Conservation (phyloP, 441 rosid species). For the Kokia cookei region DNA sequence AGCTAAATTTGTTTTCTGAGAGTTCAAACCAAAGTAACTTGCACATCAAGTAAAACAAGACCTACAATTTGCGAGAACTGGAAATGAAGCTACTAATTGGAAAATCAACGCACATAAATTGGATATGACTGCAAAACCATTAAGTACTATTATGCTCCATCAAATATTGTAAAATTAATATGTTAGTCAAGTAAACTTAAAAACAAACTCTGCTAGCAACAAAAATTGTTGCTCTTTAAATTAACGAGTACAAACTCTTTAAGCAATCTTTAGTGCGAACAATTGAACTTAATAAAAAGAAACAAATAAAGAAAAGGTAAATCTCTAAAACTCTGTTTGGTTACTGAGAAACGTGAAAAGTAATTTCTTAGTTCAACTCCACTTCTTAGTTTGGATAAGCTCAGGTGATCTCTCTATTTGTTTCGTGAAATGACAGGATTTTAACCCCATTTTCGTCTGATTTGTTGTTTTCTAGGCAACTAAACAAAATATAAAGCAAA, state of each 20-base stretch:
- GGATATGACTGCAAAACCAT: not conserved
- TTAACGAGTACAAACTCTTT: not conserved
- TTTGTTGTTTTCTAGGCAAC: not conserved
- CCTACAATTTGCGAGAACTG: not conserved
- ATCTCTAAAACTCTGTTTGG: constrained; percentile 2
- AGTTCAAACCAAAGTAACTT: not conserved
- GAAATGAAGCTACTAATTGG: not conserved
- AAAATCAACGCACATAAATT: not conserved
- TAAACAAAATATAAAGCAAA: constrained; percentile 2
- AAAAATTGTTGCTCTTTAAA: not conserved
- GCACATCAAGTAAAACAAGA: not conserved
- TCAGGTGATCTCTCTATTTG: not conserved
- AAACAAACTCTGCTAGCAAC: not conserved
- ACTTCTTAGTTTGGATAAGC: not conserved
- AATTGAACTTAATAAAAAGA: not conserved
- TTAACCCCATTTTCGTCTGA: not conserved
- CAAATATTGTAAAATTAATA: not conserved
- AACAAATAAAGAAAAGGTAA: not conserved
- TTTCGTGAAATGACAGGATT: not conserved
- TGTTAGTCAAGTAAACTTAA: not conserved
- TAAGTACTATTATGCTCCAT: not conserved
- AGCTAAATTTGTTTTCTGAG: not conserved
- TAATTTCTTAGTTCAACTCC: not conserved
- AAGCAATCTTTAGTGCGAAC: not conserved
- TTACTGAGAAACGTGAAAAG: not conserved